Evolutionary conservation across 176 grass and related monocot species (phyloP).

Genomic region (Coix lacrymajobi): DNA sequence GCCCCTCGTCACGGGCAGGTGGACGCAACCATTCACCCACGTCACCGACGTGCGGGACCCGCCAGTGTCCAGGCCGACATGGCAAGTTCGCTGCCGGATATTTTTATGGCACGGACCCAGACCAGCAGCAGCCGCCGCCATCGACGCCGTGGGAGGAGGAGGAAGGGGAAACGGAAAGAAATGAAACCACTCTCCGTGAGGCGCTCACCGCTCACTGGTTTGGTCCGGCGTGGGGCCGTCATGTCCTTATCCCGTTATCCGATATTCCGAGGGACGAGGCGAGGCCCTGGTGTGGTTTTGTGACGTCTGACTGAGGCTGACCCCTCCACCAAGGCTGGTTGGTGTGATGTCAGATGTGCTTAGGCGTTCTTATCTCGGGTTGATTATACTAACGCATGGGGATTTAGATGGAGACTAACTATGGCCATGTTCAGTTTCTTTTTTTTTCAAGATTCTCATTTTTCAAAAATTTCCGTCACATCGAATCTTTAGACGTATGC

Average conservation of each 20-base stretch:
- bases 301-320: background rate
- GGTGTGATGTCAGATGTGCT: too few relatives aligned
- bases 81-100: background rate
- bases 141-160: background rate
- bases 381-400: background rate
- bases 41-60: background rate
- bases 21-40: background rate
- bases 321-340: background rate
- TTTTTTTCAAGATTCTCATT: too few relatives aligned
- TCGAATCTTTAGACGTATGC: too few relatives aligned
- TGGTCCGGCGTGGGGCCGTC: background rate
- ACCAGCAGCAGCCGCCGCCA: too few relatives aligned
- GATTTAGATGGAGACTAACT: background rate
- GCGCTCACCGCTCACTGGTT: background rate
- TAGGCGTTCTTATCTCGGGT: background rate
- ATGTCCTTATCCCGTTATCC: background rate
- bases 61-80: background rate
- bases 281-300: background rate
- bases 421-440: too few relatives aligned
- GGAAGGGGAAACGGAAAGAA: background rate
- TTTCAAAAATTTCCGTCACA: too few relatives aligned
- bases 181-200: background rate
- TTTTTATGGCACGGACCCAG: conserved; percentile 7
- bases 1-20: background rate
- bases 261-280: too few relatives aligned